A percentile compares a stretch with the other conserved stretches of the same genome.
These are phyloP conservation scores for Triangularia verruculosa DNA, from an alignment of 2,329 filamentous ascomycete species.

Conservation along the genomic window DNA sequence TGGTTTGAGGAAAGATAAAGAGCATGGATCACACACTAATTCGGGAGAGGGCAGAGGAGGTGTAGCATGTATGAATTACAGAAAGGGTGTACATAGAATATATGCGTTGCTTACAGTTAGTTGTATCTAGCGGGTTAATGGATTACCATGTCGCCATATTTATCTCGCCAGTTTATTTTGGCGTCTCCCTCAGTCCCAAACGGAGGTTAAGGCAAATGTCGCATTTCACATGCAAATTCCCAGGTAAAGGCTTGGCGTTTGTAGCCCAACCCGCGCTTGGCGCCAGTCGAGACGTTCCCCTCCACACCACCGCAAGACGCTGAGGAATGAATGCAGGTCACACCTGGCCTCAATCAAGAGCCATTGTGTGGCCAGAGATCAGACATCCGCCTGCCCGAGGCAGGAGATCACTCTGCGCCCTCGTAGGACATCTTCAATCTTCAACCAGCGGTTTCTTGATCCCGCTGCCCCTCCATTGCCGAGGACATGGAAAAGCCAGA, in stretches of 20 bases:
- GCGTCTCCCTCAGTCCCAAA: too few species aligned
- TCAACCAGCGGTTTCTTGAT: background rate
- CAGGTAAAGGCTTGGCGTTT: background rate
- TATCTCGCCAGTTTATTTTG: too few species aligned
- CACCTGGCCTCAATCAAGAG: background rate
- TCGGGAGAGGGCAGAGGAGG: background rate
- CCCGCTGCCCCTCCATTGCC: constrained; percentile 15
- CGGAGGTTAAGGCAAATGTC: constrained; percentile 4
- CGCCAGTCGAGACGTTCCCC: background rate
- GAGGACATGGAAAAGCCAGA: constrained; percentile 9
- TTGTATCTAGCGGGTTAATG: background rate
- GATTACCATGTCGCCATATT: background rate
- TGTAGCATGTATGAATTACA: background rate
- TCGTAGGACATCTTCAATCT: background rate
- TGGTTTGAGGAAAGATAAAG: background rate
- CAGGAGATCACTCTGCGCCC: background rate
- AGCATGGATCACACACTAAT: background rate
- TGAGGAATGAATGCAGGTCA: background rate
- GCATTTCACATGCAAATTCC: constrained; percentile 5
- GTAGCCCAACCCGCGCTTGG: background rate
- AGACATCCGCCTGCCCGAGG: background rate
- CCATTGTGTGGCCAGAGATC: background rate
- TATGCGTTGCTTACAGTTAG: background rate
- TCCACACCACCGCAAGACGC: background rate
- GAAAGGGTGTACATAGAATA: background rate